Conservation (phyloP, 352 stramenopile species). For the Hyaloperonospora brassicae region DNA sequence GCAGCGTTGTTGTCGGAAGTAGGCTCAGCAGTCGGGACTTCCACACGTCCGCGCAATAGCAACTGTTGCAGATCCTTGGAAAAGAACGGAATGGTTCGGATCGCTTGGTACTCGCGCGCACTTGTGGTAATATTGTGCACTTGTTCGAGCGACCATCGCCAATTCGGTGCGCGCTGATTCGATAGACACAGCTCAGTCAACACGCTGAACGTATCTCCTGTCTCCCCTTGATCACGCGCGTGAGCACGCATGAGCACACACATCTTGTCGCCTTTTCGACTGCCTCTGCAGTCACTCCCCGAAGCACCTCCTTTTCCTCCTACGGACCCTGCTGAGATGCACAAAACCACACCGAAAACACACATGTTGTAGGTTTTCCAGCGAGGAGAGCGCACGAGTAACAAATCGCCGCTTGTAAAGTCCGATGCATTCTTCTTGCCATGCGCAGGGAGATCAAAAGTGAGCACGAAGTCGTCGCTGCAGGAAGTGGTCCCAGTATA, state of each 20-base stretch:
- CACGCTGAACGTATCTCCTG: conserved; percentile 31
- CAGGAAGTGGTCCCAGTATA: conserved; percentile 39
- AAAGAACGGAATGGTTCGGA: conserved; percentile 55
- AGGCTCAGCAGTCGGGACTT: conserved; percentile 6
- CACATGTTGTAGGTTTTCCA: conserved; percentile 54
- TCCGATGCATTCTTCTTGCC: conserved; percentile 23
- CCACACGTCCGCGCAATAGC: conserved; percentile 35
- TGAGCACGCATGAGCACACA: conserved; percentile 53
- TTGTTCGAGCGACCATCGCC: conserved; percentile 57
- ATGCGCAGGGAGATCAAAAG: conserved; percentile 33
- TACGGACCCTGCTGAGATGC: conserved; percentile 44
- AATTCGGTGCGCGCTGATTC: conserved; percentile 47
- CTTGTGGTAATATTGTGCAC: conserved; percentile 71
- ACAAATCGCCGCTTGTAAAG: conserved; percentile 55
- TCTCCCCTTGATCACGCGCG: conserved; percentile 15
- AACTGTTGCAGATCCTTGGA: conserved; percentile 41
- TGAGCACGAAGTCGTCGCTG: conserved; percentile 55
- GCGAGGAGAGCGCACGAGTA: conserved; percentile 46
- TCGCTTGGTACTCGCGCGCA: conserved; percentile 73
- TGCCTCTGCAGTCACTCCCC: too few relatives aligned
- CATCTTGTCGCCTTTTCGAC: conserved; percentile 35
- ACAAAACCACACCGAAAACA: conserved; percentile 61
- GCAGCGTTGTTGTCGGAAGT: conserved; percentile 2
- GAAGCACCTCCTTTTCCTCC: conserved; percentile 4
- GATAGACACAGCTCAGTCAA: conserved; percentile 63